A percentile compares a stretch with the other conserved stretches of the same genome.
Conservation (phyloP, 2,329 filamentous ascomycete species). For the Thelonectria olida region DNA sequence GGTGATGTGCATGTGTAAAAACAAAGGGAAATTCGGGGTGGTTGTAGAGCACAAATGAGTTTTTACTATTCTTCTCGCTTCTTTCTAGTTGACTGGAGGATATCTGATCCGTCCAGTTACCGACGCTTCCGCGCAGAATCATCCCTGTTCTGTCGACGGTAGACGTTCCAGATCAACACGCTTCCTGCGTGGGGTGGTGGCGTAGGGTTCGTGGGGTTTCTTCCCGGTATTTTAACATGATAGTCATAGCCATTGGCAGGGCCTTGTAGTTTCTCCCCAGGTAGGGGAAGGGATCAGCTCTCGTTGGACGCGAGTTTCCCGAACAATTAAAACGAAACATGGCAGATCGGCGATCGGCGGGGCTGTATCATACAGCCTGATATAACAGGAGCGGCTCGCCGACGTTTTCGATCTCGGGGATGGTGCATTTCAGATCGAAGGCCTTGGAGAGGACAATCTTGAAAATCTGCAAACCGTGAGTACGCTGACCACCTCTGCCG, state of each 20-base stretch:
- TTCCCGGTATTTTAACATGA: conserved; percentile 35
- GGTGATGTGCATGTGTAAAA: conserved; percentile 28
- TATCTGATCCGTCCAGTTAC: conserved; percentile 16
- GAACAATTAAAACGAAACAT: conserved; percentile 18
- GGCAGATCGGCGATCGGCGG: conserved; percentile 4
- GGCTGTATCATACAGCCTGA: conserved; percentile 62
- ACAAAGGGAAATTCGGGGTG: conserved; percentile 38
- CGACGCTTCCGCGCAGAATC: conserved; percentile 12
- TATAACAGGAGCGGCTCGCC: conserved; percentile 96
- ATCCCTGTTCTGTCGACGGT: conserved; percentile 21
- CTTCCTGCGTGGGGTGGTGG: conserved; percentile 15
- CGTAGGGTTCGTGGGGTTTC: conserved; percentile 28
- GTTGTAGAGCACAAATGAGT: conserved; percentile 28
- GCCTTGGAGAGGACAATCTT: conserved; percentile 99
- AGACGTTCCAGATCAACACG: conserved; percentile 19
- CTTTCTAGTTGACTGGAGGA: conserved; percentile 29
- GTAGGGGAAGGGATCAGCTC: not conserved
- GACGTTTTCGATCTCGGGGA: conserved; percentile 97
- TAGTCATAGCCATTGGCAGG: conserved; percentile 29
- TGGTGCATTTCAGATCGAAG: conserved; percentile 98
- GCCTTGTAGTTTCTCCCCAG: conserved; percentile 15
- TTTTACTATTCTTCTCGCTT: conserved; percentile 32
- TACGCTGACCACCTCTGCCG: conserved; percentile 9
- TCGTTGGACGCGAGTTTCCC: conserved; percentile 2
- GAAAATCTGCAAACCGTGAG: conserved; percentile 77